A percentile compares a stretch with the other conserved stretches of the same genome.
Evolutionary conservation across 805 yeast genomes (phyloP).

Genomic region (Sugiyamaella lignohabitans): DNA sequence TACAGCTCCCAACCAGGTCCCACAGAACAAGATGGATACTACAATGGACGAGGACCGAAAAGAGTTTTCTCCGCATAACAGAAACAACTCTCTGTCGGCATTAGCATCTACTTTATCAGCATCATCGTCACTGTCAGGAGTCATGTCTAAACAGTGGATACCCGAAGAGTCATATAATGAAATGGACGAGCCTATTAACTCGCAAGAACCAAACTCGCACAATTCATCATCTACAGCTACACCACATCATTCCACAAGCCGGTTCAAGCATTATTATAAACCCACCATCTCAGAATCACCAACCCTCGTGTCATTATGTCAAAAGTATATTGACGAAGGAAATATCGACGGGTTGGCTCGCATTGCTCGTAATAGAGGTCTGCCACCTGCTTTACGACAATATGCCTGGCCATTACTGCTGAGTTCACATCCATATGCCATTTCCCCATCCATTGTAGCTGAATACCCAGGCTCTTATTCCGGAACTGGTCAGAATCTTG

Average conservation of each 20-base stretch:
- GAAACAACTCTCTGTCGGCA: conserved; percentile 12
- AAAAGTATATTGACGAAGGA: conserved; percentile 47
- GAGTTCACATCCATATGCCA: conserved; percentile 78
- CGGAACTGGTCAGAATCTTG: too few relatives aligned
- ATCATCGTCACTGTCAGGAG: conserved; percentile 23
- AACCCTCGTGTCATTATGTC: conserved; percentile 49
- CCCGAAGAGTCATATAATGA: not conserved
- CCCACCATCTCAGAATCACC: conserved; percentile 43
- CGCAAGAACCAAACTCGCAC: too few relatives aligned
- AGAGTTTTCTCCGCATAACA: too few relatives aligned
- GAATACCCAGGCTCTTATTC: conserved; percentile 32
- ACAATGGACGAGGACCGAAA: too few relatives aligned
- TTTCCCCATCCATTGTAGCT: conserved; percentile 64
- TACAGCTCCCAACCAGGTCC: too few relatives aligned
- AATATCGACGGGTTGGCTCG: conserved; percentile 73
- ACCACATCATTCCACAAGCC: conserved; percentile 6
- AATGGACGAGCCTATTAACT: too few relatives aligned
- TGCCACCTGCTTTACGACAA: conserved; percentile 75
- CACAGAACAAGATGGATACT: too few relatives aligned
- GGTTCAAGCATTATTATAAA: conserved; percentile 32
- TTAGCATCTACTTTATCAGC: conserved; percentile 21
- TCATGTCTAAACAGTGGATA: not conserved
- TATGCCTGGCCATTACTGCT: conserved; percentile 80
- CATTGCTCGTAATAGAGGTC: conserved; percentile 74
- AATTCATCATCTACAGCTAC: not conserved